Percentiles rank a stretch among this genome's conserved stretches.
phyloP scores from a whole-genome alignment of 495 filamentous ascomycete species.

The Talaromyces proteolyticus region DNA sequence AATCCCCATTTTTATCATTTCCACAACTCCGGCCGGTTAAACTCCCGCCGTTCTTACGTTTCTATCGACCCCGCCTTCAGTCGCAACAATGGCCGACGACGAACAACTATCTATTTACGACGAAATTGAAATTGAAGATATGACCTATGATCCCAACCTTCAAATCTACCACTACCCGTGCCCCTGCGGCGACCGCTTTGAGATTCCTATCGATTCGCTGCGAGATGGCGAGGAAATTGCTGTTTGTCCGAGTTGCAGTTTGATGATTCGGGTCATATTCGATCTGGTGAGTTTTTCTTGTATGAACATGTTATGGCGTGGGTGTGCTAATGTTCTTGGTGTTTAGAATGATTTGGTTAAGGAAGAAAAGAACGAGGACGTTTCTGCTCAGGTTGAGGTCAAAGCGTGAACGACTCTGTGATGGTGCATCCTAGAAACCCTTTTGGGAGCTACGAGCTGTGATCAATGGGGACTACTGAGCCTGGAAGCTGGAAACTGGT shows the following conservation, averaged over 20 bases:
- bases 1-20: too few relatives aligned
- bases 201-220: conserved; percentile 81
- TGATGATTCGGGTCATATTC: conserved; percentile 95
- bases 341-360: conserved; percentile 42
- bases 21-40: conserved; percentile 1
- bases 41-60: too few relatives aligned
- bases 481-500: too few relatives aligned
- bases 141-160: conserved; percentile 79
- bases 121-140: conserved; percentile 99
- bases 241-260: conserved; percentile 90
- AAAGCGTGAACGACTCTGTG: conserved; percentile 21
- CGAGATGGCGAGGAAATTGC: conserved; percentile 86
- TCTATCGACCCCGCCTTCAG: background rate
- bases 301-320: background rate
- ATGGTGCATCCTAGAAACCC: background rate
- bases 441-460: conserved; percentile 22
- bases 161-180: conserved; percentile 95
- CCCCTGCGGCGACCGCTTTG: conserved; percentile 95
- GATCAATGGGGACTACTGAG: too few relatives aligned
- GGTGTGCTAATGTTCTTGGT: background rate
- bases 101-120: conserved; percentile 78
- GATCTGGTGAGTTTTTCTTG: conserved; percentile 57
- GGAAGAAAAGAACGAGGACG: conserved; percentile 22
- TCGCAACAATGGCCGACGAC: conserved; percentile 53
- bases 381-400: conserved; percentile 28